Evolutionary conservation across 2,329 filamentous ascomycete species (phyloP).

Genomic region (Macrophomina phaseolina): DNA sequence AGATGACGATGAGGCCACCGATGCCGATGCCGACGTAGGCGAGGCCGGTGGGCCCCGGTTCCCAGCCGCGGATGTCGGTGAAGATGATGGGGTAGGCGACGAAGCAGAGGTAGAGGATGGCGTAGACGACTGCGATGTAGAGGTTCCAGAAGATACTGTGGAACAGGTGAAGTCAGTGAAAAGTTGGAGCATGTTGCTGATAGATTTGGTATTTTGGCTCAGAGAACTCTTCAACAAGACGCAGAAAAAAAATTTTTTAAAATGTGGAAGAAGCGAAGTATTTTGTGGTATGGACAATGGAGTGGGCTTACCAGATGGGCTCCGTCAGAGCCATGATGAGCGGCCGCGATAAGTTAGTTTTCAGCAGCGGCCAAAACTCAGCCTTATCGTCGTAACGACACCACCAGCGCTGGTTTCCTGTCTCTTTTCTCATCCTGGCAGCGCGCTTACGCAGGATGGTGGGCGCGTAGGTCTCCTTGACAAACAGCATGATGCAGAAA

Average conservation of each 20-base stretch:
- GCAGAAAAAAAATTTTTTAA: neutral
- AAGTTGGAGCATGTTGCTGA: neutral
- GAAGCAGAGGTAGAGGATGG: constrained; percentile 87
- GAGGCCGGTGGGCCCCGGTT: constrained; percentile 72
- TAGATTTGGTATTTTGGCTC: too few relatives aligned
- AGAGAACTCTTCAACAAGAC: too few relatives aligned
- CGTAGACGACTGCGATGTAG: constrained; percentile 79
- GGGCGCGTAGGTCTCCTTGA: constrained; percentile 80
- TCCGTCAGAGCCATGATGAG: constrained; percentile 80
- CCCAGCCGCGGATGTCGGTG: constrained; percentile 76
- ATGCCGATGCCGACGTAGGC: constrained; percentile 75
- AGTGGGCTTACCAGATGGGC: constrained; percentile 72
- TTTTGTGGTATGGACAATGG: too few relatives aligned
- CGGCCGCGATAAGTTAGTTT: constrained; percentile 76
- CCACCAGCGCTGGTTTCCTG: constrained; percentile 75
- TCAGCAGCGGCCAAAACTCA: constrained; percentile 68
- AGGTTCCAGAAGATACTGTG: constrained; percentile 73
- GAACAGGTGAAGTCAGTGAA: constrained; percentile 14
- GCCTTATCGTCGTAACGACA: constrained; percentile 77
- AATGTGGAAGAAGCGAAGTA: neutral
- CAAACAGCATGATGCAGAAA: constrained; percentile 30
- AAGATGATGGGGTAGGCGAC: constrained; percentile 90
- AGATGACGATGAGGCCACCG: constrained; percentile 51
- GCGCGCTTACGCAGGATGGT: constrained; percentile 71
- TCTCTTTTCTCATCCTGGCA: constrained; percentile 68